A percentile compares a stretch with the other conserved stretches of the same genome.
phyloP scores from a whole-genome alignment of 352 stramenopile genomes.

The Blastocystis sp. region DNA sequence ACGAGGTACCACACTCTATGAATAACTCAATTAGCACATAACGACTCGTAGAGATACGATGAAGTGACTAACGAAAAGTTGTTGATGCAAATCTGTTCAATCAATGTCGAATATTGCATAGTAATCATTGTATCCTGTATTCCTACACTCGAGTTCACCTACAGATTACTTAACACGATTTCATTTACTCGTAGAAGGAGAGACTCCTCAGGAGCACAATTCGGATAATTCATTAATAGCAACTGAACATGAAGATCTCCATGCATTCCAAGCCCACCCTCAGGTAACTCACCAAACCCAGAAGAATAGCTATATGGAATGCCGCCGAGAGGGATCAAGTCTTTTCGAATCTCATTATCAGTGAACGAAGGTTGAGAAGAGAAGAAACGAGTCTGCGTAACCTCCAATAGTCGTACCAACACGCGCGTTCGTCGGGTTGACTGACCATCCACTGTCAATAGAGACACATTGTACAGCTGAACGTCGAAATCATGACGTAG shows the following conservation, averaged over 20 bases:
- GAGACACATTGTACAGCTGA: not conserved
- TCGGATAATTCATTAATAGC: slow-evolving; percentile 30
- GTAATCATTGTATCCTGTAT: not conserved
- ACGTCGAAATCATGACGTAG: not conserved
- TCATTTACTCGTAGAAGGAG: not conserved
- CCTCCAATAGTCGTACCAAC: not conserved
- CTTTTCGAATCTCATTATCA: not conserved
- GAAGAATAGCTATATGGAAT: not conserved
- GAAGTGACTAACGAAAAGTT: slow-evolving; percentile 42
- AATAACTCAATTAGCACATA: not conserved
- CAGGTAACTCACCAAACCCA: not conserved
- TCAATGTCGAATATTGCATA: not conserved
- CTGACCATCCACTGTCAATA: not conserved
- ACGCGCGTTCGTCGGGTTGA: not conserved
- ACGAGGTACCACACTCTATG: slow-evolving; percentile 11
- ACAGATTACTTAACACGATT: not conserved
- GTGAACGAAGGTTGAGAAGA: not conserved
- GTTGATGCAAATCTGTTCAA: slow-evolving; percentile 33
- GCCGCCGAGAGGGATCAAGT: not conserved
- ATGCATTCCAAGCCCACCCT: not conserved
- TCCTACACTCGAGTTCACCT: slow-evolving; percentile 6
- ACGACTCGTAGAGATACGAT: slow-evolving; percentile 14
- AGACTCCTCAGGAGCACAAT: not conserved
- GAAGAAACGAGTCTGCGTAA: not conserved
- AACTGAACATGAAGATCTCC: not conserved